Conservation (phyloP, 2,329 filamentous ascomycete species). For the Tolypocladium tropicale region DNA sequence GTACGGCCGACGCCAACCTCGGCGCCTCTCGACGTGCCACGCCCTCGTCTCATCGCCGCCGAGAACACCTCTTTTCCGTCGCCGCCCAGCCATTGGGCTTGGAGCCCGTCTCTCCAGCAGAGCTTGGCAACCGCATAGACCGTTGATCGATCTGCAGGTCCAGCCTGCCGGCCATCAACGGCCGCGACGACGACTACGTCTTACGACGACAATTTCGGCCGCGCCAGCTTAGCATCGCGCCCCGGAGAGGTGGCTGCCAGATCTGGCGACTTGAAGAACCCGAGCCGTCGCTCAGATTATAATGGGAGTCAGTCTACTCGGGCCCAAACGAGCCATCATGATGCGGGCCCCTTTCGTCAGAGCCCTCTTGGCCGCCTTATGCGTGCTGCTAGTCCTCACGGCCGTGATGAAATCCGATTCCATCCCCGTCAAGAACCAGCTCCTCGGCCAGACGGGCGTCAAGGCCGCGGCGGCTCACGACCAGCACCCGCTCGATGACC, state of each 20-base stretch:
- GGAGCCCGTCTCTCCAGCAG: neutral
- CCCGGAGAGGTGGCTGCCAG: neutral
- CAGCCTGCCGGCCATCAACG: neutral
- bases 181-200: neutral
- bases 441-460: slow-evolving; percentile 24
- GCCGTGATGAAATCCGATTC: slow-evolving; percentile 30
- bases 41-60: neutral
- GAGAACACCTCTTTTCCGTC: neutral
- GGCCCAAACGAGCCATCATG: slow-evolving; percentile 29
- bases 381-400: slow-evolving; percentile 30
- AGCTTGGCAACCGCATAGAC: neutral
- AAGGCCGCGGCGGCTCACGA: slow-evolving; percentile 15
- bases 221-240: neutral
- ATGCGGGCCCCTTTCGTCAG: slow-evolving; percentile 39
- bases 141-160: neutral
- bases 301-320: slow-evolving; percentile 29
- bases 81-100: neutral
- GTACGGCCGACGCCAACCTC: neutral
- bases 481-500: slow-evolving; percentile 18
- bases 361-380: slow-evolving; percentile 32
- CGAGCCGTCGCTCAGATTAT: slow-evolving; percentile 2
- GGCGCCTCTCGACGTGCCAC: neutral
- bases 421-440: slow-evolving; percentile 27
- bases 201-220: neutral
- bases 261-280: neutral